Base-by-base conservation (phyloP, 257 asterid species). In the Ligustrum vulgare region DNA sequence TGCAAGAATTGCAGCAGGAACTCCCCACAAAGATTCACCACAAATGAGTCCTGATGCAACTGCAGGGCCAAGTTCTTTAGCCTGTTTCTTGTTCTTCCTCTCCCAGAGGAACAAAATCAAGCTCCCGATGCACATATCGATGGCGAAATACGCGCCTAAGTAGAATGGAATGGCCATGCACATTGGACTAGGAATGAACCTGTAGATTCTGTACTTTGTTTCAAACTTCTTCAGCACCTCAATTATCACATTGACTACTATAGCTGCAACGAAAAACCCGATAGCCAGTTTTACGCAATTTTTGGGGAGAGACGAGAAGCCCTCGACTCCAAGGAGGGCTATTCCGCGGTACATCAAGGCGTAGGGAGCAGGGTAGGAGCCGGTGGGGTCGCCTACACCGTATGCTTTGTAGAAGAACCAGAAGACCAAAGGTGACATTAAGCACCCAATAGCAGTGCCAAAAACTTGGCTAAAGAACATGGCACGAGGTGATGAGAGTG, bases 111-210 rank as follows among this genome's bases (percentile, higher is more conserved):
- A 87, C 20, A 92, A n/a, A 64, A 92, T 83, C 86, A 87, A 71
- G 84, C 94, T 90, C 43, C 97, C 96, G 1, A 92, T 3, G 11
- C 97, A 92, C 97, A 90, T 92, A 56, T 92, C 97, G 10, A 90
- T 89, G 45, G 97, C 80, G 43, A 92, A 92, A 72, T 88, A 90
- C 0, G 84, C 89, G 2, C 97, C 94, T 0, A 90, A 75, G 66
- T 90, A 90, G 84, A 92, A 90, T 0, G 97, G 97, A 16, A 90
- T 88, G 0, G 97, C 97, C 96, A 92, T 90, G 78, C 94, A 92
- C 97, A 92, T 92, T 0, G 97, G 91, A 71, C 85, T 90, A 0
- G 97, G 96, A 1, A 92, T 51, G 33, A 90, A 87, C 76, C 94
- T 77, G 70, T 87, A 77, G 0, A 87, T 54, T 81, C 79, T 31